A percentile compares a stretch with the other conserved stretches of the same genome.
Evolutionary conservation across 305 asterid genomes (phyloP).

Genomic region (Fraxinus xanthoxyloides): DNA sequence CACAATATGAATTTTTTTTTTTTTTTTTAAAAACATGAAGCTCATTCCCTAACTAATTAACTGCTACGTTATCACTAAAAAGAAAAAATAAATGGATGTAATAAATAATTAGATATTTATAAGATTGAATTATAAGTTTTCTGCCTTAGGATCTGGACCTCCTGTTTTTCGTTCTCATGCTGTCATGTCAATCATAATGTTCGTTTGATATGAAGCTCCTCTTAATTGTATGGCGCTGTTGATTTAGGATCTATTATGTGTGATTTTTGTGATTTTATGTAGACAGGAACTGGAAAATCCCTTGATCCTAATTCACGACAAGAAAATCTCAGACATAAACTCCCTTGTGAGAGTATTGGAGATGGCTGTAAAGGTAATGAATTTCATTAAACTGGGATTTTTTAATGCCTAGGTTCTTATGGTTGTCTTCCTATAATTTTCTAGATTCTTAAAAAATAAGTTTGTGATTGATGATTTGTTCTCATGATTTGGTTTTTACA

Average conservation of each 20-base stretch:
- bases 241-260: slow-evolving; percentile 3
- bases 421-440: background rate
- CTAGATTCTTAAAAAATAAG: background rate
- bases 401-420: background rate
- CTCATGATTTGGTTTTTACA: slow-evolving; percentile 11
- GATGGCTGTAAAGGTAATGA: slow-evolving; percentile 69
- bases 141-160: background rate
- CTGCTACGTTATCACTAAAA: background rate
- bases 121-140: background rate
- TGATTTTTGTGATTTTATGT: slow-evolving; percentile 25
- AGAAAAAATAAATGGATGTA: background rate
- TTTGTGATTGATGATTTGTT: slow-evolving; percentile 15
- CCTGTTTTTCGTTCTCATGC: slow-evolving; percentile 1
- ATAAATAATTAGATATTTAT: background rate
- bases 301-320: slow-evolving; percentile 78
- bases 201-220: background rate
- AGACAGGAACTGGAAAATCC: slow-evolving; percentile 92
- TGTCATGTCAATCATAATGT: background rate
- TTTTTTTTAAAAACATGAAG: background rate
- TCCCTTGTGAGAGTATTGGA: slow-evolving; percentile 70
- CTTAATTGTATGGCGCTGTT: background rate
- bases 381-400: slow-evolving; percentile 11
- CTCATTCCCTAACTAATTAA: background rate
- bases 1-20: background rate
- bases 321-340: slow-evolving; percentile 74